These are phyloP conservation scores for Tripterygium wilfordii DNA, from an alignment of 177 flowering plant species.

Conservation along the genomic window DNA sequence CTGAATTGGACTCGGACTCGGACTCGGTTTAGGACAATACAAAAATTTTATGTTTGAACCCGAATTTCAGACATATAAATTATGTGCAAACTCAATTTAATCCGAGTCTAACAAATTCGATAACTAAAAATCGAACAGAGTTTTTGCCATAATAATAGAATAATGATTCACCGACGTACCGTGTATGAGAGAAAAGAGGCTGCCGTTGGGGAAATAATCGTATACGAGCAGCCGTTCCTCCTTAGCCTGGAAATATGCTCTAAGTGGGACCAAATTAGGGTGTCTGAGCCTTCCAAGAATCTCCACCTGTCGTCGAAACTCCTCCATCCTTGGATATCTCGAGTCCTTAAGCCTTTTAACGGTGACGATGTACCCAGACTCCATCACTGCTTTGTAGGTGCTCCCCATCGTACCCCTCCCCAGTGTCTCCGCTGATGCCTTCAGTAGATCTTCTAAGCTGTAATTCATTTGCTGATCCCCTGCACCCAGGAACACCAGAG, in stretches of 20 bases:
- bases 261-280: constrained; percentile 73
- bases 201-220: constrained; percentile 97
- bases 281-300: constrained; percentile 63
- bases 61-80: too few relatives aligned
- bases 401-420: constrained; percentile 89
- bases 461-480: constrained; percentile 68
- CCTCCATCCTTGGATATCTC: constrained; percentile 52
- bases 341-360: constrained; percentile 83
- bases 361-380: constrained; percentile 79
- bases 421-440: constrained; percentile 91
- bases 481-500: constrained; percentile 63
- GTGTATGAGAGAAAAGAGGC: constrained; percentile 85
- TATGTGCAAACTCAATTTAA: too few relatives aligned
- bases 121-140: too few relatives aligned
- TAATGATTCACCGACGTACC: constrained; percentile 31
- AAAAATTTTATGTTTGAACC: too few relatives aligned
- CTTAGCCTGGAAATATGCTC: constrained; percentile 93
- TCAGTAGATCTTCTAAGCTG: constrained; percentile 69
- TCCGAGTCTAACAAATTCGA: too few relatives aligned
- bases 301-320: constrained; percentile 67
- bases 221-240: constrained; percentile 87
- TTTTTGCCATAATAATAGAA: too few relatives aligned
- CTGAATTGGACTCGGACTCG: too few relatives aligned
- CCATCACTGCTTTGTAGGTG: constrained; percentile 95
- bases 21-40: too few relatives aligned